Evolutionary conservation across 192 early-diverging fungal genomes (phyloP), one percentile per base, ranked within the genome.

Genomic region (Geranomyces michiganensis): DNA sequence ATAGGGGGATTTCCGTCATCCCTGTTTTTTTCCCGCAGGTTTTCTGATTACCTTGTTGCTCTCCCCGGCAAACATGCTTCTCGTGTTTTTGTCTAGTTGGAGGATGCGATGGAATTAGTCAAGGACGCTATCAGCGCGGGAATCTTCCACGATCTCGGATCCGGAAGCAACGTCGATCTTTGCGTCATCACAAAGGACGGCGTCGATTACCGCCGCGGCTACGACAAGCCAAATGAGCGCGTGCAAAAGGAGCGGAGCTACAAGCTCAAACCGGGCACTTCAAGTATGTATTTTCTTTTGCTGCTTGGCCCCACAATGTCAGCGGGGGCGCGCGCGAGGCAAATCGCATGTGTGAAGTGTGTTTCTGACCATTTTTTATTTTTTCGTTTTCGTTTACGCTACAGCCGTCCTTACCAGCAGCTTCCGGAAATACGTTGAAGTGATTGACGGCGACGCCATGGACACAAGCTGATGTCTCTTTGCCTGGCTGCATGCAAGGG

Each of bases 81-180:
- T 22, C 0, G 19, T n/a, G n/a, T 67, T 29, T 46, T 22, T 62
- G 45, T 41, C 55, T 78, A 94, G 89, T 86, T 93, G 58, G 89
- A 96, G 41, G 93, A 94, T 51, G 97, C 91, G 9, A 89, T 97
- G 62, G 87, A 91, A 30, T 62, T 99, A 60, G 97, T 97, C 12
- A 90, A 91, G 64, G 92, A 96, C 58, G 94, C 96, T 53, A 94
- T 99, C 76, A 90, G 92, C 78, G 91, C 96, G 15, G 97, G 97
- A 89, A 94, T 99, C 67, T 99, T 99, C 83, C 97, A 99, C 81
- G 97, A 99, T 78, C 77, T 97, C 36, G 97, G 97, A 70, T 99
- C 97, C 51, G 97, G 97, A 62, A 93, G 90, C 31, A 97, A 96
- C 76, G 95, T 99, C 56, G 95, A 99, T 80, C 87, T 97, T 0